Conservation (phyloP, 2,329 filamentous ascomycete species). For the Trichoderma arundinaceum region DNA sequence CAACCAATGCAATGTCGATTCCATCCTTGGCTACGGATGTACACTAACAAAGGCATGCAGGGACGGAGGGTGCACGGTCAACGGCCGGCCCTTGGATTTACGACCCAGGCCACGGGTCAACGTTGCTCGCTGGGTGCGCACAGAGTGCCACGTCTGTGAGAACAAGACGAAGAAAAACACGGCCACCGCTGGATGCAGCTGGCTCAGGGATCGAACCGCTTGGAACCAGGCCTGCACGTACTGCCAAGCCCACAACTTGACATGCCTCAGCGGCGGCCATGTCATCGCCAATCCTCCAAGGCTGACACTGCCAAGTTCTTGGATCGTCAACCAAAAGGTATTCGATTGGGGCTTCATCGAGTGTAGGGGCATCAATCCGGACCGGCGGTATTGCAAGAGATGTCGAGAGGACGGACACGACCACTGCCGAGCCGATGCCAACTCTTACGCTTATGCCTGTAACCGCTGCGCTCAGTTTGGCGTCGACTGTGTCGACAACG, state of each 20-base stretch:
- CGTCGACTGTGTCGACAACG: constrained; percentile 39
- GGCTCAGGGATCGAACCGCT: constrained; percentile 34
- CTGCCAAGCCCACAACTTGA: constrained; percentile 33
- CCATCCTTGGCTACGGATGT: constrained; percentile 35
- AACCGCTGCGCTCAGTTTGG: constrained; percentile 42
- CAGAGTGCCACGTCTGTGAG: constrained; percentile 37
- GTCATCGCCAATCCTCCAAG: constrained; percentile 29
- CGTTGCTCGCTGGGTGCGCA: constrained; percentile 36
- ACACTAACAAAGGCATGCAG: constrained; percentile 32
- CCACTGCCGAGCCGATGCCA: constrained; percentile 36
- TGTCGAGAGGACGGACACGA: constrained; percentile 30
- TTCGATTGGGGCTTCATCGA: constrained; percentile 34
- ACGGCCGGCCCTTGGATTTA: constrained; percentile 26
- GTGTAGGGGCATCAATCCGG: constrained; percentile 31
- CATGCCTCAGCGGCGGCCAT: constrained; percentile 35
- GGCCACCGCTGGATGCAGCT: constrained; percentile 34
- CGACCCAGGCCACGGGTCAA: constrained; percentile 35
- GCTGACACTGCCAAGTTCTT: constrained; percentile 30
- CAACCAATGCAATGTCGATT: constrained; percentile 37
- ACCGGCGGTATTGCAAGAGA: constrained; percentile 33
- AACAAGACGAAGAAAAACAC: constrained; percentile 29
- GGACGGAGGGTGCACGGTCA: constrained; percentile 17
- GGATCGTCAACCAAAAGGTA: constrained; percentile 29
- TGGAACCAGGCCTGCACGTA: constrained; percentile 37
- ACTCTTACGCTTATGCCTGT: constrained; percentile 35